Conservation (phyloP, 371 early-diverging fungal genomes). For the Mortierella sp. region DNA sequence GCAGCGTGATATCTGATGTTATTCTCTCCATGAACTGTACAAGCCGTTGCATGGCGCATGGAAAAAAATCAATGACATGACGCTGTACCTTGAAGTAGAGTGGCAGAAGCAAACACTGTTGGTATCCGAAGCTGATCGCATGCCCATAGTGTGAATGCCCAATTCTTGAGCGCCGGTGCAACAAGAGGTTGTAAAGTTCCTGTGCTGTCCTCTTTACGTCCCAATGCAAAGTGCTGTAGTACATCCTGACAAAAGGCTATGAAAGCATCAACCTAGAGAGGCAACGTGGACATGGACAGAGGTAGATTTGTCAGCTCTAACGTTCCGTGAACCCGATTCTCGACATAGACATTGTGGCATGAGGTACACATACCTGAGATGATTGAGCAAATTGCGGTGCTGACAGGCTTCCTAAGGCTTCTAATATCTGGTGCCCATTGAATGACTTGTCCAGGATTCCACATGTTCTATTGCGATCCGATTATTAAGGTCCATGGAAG, state of each 20-base stretch:
- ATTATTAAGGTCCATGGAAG: neutral
- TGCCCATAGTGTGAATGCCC: slow-evolving; percentile 33
- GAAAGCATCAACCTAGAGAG: neutral
- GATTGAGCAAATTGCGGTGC: neutral
- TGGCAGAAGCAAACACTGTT: slow-evolving; percentile 9
- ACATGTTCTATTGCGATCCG: slow-evolving; percentile 1
- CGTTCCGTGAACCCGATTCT: too few species aligned
- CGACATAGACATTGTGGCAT: too few species aligned
- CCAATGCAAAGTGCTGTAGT: neutral
- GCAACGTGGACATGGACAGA: too few species aligned
- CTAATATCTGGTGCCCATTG: neutral
- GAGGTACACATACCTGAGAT: slow-evolving; percentile 13
- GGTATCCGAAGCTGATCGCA: slow-evolving; percentile 48
- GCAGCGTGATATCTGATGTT: neutral
- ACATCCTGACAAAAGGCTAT: neutral
- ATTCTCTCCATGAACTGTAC: neutral
- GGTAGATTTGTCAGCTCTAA: too few species aligned
- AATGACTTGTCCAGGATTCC: slow-evolving; percentile 5
- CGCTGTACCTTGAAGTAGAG: slow-evolving; percentile 20
- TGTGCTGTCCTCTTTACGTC: neutral
- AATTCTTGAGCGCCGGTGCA: slow-evolving; percentile 12
- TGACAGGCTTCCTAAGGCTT: slow-evolving; percentile 19
- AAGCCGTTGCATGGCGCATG: neutral
- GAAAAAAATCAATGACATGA: neutral
- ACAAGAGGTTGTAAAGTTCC: neutral